phyloP scores from a whole-genome alignment of 495 filamentous ascomycete genomes.

The Glarea lozoyensis region DNA sequence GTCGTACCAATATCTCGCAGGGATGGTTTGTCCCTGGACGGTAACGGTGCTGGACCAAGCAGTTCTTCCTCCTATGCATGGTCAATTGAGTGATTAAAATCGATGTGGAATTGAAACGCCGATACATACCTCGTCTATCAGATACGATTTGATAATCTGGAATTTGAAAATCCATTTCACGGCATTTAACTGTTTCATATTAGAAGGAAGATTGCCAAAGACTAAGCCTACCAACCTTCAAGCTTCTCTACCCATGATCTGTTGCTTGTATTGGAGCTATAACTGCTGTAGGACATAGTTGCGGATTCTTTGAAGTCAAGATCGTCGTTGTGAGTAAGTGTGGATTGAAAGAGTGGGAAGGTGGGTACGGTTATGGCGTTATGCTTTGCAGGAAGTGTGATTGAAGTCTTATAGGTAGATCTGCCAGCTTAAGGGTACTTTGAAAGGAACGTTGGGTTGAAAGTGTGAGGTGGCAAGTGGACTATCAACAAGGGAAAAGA shows the following conservation, averaged over 20 bases:
- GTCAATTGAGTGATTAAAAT: conserved; percentile 12
- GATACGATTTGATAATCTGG: conserved; percentile 67
- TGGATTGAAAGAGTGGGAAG: conserved; percentile 15
- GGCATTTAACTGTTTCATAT: conserved; percentile 49
- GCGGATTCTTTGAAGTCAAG: neutral
- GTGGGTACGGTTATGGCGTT: conserved; percentile 20
- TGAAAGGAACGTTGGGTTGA: conserved; percentile 3
- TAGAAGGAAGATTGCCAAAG: conserved; percentile 8
- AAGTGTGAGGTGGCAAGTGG: conserved; percentile 19
- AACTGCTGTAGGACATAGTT: conserved; percentile 18
- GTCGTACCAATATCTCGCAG: conserved; percentile 86
- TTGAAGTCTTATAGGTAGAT: conserved; percentile 18
- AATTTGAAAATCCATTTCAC: conserved; percentile 37
- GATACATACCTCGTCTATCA: conserved; percentile 62
- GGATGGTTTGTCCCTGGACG: conserved; percentile 43
- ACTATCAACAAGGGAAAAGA: conserved; percentile 11
- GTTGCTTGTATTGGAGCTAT: conserved; percentile 9
- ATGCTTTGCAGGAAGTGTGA: conserved; percentile 20
- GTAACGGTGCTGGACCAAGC: conserved; percentile 76
- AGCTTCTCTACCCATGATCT: conserved; percentile 44
- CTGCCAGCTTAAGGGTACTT: conserved; percentile 1
- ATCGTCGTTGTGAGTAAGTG: conserved; percentile 2
- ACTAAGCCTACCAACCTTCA: conserved; percentile 29
- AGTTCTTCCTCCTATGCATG: conserved; percentile 65
- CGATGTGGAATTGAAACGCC: neutral